Base-by-base conservation (phyloP, 768 basidiomycete genomes). In the Tricholoma terreum region DNA sequence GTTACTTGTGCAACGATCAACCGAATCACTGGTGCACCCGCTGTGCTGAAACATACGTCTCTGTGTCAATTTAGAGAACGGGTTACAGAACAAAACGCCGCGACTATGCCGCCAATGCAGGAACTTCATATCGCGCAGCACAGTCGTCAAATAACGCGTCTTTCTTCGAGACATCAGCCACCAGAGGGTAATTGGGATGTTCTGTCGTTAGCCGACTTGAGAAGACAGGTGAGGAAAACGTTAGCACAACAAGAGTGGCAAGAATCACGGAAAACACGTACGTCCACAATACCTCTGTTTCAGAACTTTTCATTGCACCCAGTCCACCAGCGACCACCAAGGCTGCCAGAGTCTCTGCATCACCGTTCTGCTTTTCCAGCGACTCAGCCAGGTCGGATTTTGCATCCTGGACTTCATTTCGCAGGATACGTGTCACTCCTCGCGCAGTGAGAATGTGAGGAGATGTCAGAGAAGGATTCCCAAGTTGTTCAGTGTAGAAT, bases 401-500 rank as follows among this genome's bases (percentile, higher is more conserved):
- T n/a, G 90, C 91, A 55, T 84, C 88, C 21, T 77, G 72, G 49
- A 89, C 73, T 63, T 92, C 89, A 58, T 87, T 87, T 17, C 86
- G 80, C 51, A 93, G 74, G n/a, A 92, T 82, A 43, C 90, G 85
- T 24, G 86, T 86, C 24, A 92, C 81, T 8, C 89, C 90, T 59
- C 91, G 84, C n/a, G 88, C 84, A 19, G 89, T 86, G 40, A 93
- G 79, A 31, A 93, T 75, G 62, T 87, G 85, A 9, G 87, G 81
- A 0, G 87, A 89, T 12, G 86, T 81, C 51, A 92, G 68, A 11
- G 88, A 89, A 2, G 90, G 90, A 67, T 91, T 92, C 14, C 82
- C 89, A 19, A 92, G 74, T 67, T 93, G 91, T 63, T 94, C 91
- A 4, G 87, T 87, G 71, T 89, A 93, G 74, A 92, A 92, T 10